Conservation (phyloP, 2,329 filamentous ascomycete genomes). For the Colletotrichum sp. region DNA sequence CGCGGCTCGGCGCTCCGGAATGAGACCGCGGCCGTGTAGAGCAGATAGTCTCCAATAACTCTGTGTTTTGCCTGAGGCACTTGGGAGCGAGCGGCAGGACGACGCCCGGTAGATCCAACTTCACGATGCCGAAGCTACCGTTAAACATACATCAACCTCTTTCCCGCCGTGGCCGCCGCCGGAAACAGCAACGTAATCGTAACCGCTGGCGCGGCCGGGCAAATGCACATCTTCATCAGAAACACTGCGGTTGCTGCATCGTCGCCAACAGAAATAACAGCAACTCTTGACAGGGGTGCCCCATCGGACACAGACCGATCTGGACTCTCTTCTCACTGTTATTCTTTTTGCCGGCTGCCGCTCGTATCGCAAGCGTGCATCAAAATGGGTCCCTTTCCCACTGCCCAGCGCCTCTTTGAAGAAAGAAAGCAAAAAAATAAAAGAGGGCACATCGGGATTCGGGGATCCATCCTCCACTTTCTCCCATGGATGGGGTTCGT, state of each 20-base stretch:
- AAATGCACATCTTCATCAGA: slow-evolving; percentile 5
- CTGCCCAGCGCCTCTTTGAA: not conserved
- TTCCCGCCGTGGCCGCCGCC: not conserved
- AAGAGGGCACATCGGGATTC: slow-evolving; percentile 14
- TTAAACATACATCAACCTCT: not conserved
- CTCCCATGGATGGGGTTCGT: not conserved
- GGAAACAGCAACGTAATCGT: not conserved
- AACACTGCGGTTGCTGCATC: not conserved
- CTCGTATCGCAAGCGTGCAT: slow-evolving; percentile 15
- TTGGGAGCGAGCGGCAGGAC: not conserved
- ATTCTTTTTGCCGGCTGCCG: slow-evolving; percentile 8
- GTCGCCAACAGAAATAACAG: slow-evolving; percentile 5
- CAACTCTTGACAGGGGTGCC: not conserved
- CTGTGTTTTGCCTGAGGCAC: not conserved
- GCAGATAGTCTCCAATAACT: not conserved
- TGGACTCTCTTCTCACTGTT: not conserved
- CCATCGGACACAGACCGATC: slow-evolving; percentile 20
- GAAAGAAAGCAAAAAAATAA: not conserved
- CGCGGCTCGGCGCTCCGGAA: not conserved
- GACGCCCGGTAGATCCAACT: not conserved
- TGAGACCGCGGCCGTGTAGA: not conserved
- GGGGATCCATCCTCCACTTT: slow-evolving; percentile 11
- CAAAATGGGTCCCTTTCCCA: not conserved
- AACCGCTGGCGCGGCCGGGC: not conserved
- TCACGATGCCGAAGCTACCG: not conserved